Conservation (phyloP, 768 basidiomycete species). For the Brasilioporus rufonigricans region DNA sequence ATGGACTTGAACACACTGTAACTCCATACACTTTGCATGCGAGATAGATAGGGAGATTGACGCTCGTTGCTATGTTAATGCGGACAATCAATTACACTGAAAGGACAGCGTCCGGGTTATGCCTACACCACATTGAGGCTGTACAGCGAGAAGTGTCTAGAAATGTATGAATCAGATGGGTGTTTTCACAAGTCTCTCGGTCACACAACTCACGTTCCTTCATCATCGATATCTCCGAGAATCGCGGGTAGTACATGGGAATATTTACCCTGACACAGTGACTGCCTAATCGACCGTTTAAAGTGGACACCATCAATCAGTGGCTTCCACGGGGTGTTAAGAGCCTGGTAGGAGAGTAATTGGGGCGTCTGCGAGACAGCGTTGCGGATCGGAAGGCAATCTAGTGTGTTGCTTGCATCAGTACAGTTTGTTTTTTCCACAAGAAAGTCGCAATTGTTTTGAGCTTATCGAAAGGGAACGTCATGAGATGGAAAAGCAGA, state of each 20-base stretch:
- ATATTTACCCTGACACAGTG: conserved; percentile 29
- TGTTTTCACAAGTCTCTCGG: not conserved
- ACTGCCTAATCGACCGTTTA: not conserved
- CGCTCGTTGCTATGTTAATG: too few species aligned
- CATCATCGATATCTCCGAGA: conserved; percentile 1
- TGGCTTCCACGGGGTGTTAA: conserved; percentile 12
- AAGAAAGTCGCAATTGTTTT: conserved; percentile 18
- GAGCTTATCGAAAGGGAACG: conserved; percentile 3
- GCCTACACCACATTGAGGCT: conserved; percentile 17
- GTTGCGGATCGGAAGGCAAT: conserved; percentile 8
- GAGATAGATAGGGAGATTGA: conserved; percentile 2
- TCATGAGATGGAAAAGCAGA: not conserved
- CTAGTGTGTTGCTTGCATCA: conserved; percentile 8
- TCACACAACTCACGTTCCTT: not conserved
- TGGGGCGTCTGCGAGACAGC: conserved; percentile 3
- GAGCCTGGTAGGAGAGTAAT: conserved; percentile 11
- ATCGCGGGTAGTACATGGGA: conserved; percentile 22
- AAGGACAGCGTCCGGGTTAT: too few species aligned
- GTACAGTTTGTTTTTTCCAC: conserved; percentile 12
- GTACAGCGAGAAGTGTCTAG: conserved; percentile 28
- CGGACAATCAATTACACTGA: too few species aligned
- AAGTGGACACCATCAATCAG: conserved; percentile 4
- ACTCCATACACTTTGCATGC: conserved; percentile 14
- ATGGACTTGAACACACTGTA: not conserved
- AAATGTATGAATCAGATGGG: not conserved